phyloP scores from a whole-genome alignment of 2,329 filamentous ascomycete species.

The Paradendryphiella salina region DNA sequence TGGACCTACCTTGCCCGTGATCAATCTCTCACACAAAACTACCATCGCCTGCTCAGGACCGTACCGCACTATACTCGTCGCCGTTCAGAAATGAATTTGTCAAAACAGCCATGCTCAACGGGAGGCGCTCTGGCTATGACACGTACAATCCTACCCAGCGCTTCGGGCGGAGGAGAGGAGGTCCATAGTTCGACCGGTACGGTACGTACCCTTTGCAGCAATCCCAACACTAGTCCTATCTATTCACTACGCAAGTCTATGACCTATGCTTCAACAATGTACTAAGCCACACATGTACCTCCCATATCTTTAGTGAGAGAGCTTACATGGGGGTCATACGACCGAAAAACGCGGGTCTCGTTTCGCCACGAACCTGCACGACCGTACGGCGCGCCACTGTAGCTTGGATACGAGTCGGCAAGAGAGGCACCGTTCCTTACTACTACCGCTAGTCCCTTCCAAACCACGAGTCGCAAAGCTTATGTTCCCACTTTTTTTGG shows the following conservation, averaged over 20 bases:
- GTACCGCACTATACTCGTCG: too few species aligned
- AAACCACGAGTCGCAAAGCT: too few species aligned
- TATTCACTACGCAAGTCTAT: not conserved
- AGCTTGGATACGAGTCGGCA: too few species aligned
- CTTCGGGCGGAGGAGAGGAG: constrained; percentile 16
- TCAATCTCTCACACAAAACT: too few species aligned
- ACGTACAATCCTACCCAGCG: not conserved
- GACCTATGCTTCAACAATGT: not conserved
- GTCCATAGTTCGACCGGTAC: constrained; percentile 1
- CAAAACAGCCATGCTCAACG: too few species aligned
- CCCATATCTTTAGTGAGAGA: not conserved
- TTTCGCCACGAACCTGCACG: constrained; percentile 8
- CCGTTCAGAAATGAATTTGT: not conserved
- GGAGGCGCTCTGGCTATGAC: not conserved
- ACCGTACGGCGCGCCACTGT: too few species aligned
- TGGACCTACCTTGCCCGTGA: too few species aligned
- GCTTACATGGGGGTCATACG: not conserved
- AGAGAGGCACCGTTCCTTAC: too few species aligned
- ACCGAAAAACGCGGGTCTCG: not conserved
- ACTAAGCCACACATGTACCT: not conserved
- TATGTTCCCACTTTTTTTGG: too few species aligned
- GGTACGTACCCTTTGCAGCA: not conserved
- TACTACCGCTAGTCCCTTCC: too few species aligned
- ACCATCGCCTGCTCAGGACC: too few species aligned
- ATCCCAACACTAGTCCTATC: not conserved